Conservation (phyloP, 768 basidiomycete genomes). For the Lactarius akahatsu region DNA sequence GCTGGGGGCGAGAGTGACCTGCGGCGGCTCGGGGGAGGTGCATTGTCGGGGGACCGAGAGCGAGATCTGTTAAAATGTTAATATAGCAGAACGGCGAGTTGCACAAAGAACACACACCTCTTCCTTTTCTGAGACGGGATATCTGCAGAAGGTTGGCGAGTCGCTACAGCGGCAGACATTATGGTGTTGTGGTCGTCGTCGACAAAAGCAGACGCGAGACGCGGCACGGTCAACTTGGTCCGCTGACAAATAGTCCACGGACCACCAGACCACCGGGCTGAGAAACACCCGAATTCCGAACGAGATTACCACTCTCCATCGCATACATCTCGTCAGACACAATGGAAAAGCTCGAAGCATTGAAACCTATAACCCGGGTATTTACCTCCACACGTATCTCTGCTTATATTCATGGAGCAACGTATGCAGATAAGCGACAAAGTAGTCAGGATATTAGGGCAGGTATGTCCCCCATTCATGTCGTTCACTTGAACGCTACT, state of each 20-base stretch:
- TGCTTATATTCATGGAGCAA: slow-evolving; percentile 3
- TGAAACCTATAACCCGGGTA: slow-evolving; percentile 57
- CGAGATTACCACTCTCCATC: background rate
- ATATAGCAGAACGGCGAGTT: background rate
- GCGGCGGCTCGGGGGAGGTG: slow-evolving; percentile 44
- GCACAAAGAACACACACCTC: slow-evolving; percentile 10
- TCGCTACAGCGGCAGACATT: slow-evolving; percentile 21
- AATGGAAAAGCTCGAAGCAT: slow-evolving; percentile 53
- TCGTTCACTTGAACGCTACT: background rate
- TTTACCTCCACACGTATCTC: slow-evolving; percentile 22
- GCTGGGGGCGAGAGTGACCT: slow-evolving; percentile 43
- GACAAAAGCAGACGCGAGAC: background rate
- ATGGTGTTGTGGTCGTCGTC: slow-evolving; percentile 7
- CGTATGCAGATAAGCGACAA: slow-evolving; percentile 59
- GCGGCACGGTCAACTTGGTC: background rate
- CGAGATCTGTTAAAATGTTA: slow-evolving; percentile 33
- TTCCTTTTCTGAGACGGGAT: slow-evolving; percentile 24
- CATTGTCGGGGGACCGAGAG: slow-evolving; percentile 37
- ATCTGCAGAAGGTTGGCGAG: slow-evolving; percentile 10
- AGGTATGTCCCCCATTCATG: slow-evolving; percentile 45
- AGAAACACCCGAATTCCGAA: slow-evolving; percentile 1
- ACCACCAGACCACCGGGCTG: slow-evolving; percentile 1
- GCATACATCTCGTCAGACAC: background rate
- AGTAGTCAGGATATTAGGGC: slow-evolving; percentile 70
- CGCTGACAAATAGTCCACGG: slow-evolving; percentile 21